Conservation (phyloP, 1,284 basidiomycete species). For the Moniliophthora roreri region DNA sequence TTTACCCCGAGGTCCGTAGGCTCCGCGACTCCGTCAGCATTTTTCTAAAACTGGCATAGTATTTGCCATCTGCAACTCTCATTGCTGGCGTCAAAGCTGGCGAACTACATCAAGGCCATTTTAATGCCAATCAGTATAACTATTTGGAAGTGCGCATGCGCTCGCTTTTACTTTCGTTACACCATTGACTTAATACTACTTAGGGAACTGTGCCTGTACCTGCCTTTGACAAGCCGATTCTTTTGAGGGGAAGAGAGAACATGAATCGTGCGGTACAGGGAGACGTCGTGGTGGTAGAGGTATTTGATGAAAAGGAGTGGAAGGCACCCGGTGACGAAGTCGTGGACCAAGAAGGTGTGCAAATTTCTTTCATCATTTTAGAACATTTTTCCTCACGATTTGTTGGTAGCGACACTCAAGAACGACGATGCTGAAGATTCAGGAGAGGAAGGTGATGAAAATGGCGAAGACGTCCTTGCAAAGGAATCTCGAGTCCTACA, state of each 20-base stretch:
- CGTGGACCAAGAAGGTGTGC: constrained; percentile 84
- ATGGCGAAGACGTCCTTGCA: constrained; percentile 51
- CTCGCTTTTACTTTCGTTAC: not conserved
- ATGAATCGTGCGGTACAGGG: constrained; percentile 97
- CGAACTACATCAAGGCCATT: constrained; percentile 87
- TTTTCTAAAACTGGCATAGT: constrained; percentile 46
- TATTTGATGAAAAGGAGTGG: constrained; percentile 91
- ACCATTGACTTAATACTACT: not conserved
- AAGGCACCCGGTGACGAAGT: constrained; percentile 92
- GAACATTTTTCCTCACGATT: constrained; percentile 7
- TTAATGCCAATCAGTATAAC: constrained; percentile 95
- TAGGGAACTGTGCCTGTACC: constrained; percentile 83
- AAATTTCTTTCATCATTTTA: constrained; percentile 1
- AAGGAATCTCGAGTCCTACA: constrained; percentile 51
- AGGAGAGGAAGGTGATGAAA: constrained; percentile 40
- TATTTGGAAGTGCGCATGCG: constrained; percentile 76
- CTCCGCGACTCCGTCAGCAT: not conserved
- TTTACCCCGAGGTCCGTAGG: constrained; percentile 74
- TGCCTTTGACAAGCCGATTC: constrained; percentile 74
- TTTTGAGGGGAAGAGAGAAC: constrained; percentile 86
- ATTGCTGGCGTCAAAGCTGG: constrained; percentile 86
- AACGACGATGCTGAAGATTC: constrained; percentile 90
- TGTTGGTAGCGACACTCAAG: constrained; percentile 67
- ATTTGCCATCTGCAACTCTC: constrained; percentile 75
- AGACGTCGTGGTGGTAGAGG: constrained; percentile 89